Conservation (phyloP, 2,329 filamentous ascomycete species). For the Fusarium sp. region DNA sequence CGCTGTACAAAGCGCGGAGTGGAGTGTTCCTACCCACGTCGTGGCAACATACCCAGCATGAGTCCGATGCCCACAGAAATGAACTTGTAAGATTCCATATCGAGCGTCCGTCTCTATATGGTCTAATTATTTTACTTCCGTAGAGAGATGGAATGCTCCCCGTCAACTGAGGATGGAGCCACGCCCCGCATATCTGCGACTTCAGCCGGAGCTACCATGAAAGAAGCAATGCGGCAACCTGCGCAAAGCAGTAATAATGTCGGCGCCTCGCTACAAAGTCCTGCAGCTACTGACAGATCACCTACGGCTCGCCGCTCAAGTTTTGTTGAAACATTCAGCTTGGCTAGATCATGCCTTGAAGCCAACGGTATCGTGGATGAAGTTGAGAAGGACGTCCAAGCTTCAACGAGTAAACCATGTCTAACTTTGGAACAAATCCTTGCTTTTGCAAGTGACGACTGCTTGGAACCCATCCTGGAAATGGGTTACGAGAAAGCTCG, state of each 20-base stretch:
- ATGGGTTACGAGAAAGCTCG: rapidly evolving
- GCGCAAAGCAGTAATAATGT: rapidly evolving
- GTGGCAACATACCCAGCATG: background rate
- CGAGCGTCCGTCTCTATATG: too few species aligned
- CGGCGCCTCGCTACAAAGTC: background rate
- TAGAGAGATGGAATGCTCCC: background rate
- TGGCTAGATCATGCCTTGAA: background rate
- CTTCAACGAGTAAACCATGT: background rate
- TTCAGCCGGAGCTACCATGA: rapidly evolving
- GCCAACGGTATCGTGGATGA: background rate
- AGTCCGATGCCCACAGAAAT: background rate
- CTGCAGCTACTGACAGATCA: background rate
- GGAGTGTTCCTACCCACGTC: background rate
- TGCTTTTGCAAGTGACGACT: background rate
- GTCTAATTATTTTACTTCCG: rapidly evolving
- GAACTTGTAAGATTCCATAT: background rate
- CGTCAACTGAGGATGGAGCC: background rate
- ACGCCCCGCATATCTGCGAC: background rate
- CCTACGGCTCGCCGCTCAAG: background rate
- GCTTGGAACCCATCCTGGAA: background rate
- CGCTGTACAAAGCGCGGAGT: background rate
- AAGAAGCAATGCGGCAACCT: rapidly evolving
- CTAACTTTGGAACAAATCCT: background rate
- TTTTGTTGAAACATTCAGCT: background rate
- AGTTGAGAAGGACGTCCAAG: background rate